phyloP scores from a whole-genome alignment of 306 rosid genomes.

The Fagus crenata region DNA sequence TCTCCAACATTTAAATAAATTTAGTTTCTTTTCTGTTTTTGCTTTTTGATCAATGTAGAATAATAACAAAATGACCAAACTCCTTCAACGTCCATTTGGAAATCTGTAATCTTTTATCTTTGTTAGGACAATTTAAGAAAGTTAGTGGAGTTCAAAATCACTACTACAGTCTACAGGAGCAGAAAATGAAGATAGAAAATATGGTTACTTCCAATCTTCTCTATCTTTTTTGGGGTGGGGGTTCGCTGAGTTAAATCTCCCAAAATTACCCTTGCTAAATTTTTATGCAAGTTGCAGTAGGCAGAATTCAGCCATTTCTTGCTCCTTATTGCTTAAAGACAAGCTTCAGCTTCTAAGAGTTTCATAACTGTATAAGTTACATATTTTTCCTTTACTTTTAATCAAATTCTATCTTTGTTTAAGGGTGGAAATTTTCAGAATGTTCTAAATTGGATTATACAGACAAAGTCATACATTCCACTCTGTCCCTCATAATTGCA shows the following conservation, averaged over 20 bases:
- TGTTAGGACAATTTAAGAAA: neutral
- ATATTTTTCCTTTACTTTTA: neutral
- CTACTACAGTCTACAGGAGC: neutral
- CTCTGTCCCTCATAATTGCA: too few relatives aligned
- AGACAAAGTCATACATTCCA: too few relatives aligned
- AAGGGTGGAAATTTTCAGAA: too few relatives aligned
- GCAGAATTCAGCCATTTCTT: neutral
- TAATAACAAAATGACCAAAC: neutral
- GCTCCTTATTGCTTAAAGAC: neutral
- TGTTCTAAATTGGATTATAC: too few relatives aligned
- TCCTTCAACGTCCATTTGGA: neutral
- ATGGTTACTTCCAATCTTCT: neutral
- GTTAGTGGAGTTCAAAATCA: neutral
- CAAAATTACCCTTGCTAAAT: neutral
- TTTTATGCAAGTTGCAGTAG: neutral
- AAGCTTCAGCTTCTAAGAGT: neutral
- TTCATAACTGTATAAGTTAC: neutral
- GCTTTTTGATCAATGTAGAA: neutral
- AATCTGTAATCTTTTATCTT: neutral
- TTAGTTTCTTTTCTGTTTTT: neutral
- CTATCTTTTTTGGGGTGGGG: neutral
- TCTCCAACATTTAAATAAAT: neutral
- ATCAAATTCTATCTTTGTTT: neutral
- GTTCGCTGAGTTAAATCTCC: neutral
- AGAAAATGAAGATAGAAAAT: neutral